Base-by-base conservation (phyloP, 805 yeast species). In the Saccharomyces kudriavzevii region DNA sequence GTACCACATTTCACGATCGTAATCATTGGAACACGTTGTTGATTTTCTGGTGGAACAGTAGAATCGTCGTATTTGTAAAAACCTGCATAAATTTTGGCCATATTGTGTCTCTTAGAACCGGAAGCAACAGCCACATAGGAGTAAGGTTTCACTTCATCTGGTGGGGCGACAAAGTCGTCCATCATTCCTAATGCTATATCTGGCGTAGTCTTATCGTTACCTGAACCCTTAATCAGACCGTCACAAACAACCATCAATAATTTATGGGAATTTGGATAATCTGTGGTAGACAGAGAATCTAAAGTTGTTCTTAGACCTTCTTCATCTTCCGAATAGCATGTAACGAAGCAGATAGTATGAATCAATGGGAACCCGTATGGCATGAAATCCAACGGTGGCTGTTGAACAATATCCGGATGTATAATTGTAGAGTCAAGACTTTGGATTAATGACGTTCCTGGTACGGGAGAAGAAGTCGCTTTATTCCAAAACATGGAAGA, bases 1-100 rank as follows among this genome's bases (percentile, higher is more conserved):
- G 96, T 85, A 56, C 97, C 97, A 70, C 95, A 87, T 68, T 90
- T 90, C 29, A 88, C 95, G 61, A 91, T 75, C 29, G 84, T 74
- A 24, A 91, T 66, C 59, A 90, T 75, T 0, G 97, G 97, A 25
- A 87, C 87, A 58, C 89, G 78, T 67, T 87, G 91, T 71, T 92
- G 98, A 61, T 86, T 86, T 56, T 87, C 91, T 1, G 74, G 72
- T 1, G 92, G 88, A 47, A 90, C 83, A 1, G 92, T 87, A 2
- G 71, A 64, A 58, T 87, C 87, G 62, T 88, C 83, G 66, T 91
- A 94, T 60, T 84, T 84, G 74, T 94, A 94, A 68, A 88, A 94
- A 0, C 99, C 99, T 11, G 96, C 84, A 65, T 89, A 92, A 2
- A 92, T 90, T 70, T 91, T 92, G 28, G 99, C 97, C 96, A 91